Conservation (phyloP, 805 yeast genomes). For the Kodamaea laetipori region DNA sequence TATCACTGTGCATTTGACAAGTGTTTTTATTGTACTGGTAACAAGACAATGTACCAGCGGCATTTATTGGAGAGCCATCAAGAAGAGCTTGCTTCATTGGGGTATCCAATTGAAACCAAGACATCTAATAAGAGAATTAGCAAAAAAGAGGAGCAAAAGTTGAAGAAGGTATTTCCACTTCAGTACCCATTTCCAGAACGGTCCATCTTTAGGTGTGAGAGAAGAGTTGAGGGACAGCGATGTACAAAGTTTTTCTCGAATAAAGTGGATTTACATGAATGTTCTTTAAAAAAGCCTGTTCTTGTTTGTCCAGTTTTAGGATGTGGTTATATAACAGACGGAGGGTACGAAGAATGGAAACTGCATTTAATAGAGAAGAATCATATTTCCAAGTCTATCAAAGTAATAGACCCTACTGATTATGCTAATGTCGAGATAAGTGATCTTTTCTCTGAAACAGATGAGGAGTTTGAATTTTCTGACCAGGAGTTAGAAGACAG, state of each 20-base stretch:
- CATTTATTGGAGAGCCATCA: conserved; percentile 29
- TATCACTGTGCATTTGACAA: conserved; percentile 28
- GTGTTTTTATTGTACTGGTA: conserved; percentile 34
- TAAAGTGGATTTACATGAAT: conserved; percentile 20
- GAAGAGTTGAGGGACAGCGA: conserved; percentile 17
- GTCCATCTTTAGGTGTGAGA: neutral
- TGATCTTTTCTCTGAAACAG: conserved; percentile 11
- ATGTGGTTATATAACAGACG: conserved; percentile 41
- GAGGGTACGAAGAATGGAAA: conserved; percentile 32
- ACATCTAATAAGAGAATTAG: neutral
- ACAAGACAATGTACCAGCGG: conserved; percentile 25
- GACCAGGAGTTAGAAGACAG: neutral
- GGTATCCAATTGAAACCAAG: conserved; percentile 26
- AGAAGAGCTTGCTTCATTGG: conserved; percentile 20
- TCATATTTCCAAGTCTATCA: conserved; percentile 19
- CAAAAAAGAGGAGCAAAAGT: conserved; percentile 11
- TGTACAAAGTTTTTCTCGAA: conserved; percentile 22
- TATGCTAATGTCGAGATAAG: conserved; percentile 5
- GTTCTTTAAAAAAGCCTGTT: conserved; percentile 35
- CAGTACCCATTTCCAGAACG: conserved; percentile 23
- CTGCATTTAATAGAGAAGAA: conserved; percentile 25
- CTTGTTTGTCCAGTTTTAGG: conserved; percentile 42
- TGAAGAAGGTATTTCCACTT: conserved; percentile 25
- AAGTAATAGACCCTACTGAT: conserved; percentile 1
- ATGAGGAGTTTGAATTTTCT: neutral